Conservation (phyloP, 169 alveolate genomes). For the Besnoitia besnoiti region DNA sequence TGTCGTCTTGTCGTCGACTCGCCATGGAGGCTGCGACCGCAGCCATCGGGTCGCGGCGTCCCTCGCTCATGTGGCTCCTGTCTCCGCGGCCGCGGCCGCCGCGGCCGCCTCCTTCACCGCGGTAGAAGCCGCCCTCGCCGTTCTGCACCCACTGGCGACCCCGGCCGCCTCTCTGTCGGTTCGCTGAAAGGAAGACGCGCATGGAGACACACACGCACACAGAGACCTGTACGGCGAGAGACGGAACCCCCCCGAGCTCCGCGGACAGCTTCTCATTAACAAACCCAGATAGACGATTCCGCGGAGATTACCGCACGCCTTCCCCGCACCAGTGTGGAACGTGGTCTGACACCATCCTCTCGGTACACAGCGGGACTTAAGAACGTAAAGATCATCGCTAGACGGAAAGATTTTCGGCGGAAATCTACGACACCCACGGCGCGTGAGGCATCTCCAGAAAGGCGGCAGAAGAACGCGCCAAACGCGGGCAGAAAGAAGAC, state of each 20-base stretch:
- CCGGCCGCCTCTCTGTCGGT: background rate
- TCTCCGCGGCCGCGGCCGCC: constrained; percentile 21
- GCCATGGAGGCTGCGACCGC: constrained; percentile 27
- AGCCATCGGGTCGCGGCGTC: constrained; percentile 5
- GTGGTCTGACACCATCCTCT: too few relatives aligned
- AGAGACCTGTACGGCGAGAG: background rate
- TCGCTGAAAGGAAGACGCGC: background rate
- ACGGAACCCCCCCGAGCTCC: too few relatives aligned
- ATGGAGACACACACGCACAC: background rate
- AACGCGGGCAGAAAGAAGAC: background rate
- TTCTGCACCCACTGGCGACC: constrained; percentile 24
- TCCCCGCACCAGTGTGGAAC: too few relatives aligned
- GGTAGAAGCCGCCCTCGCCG: background rate
- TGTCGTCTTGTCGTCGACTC: constrained; percentile 3
- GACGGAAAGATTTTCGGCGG: too few relatives aligned
- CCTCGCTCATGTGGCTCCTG: background rate
- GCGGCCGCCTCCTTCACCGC: background rate
- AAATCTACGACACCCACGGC: too few relatives aligned
- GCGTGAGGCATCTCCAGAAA: background rate
- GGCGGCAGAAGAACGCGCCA: background rate
- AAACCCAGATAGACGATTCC: too few relatives aligned
- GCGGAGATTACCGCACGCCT: too few relatives aligned
- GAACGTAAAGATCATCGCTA: too few relatives aligned
- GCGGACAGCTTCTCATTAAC: too few relatives aligned
- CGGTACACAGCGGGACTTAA: too few relatives aligned